Base-by-base conservation (phyloP, 169 alveolate genomes). In the Plasmodium vinckei region DNA sequence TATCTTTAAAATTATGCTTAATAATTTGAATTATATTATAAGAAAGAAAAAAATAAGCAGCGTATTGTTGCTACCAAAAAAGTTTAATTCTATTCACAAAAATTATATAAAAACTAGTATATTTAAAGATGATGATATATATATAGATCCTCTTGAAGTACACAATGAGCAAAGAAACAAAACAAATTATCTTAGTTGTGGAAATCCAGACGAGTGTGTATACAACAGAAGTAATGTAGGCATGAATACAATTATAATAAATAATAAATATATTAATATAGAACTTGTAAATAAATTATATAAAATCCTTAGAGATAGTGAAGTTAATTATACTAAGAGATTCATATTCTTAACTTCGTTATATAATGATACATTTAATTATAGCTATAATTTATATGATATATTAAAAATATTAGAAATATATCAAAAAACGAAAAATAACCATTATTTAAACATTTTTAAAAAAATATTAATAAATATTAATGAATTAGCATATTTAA, bases 321-420 rank as follows among this genome's bases (percentile, higher is more conserved):
- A 94, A 67, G 82, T 84, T 10, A 94, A 94, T 71, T 82, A 87
- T 53, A 92, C 93, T 64, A 92, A 94, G 71, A 89, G 96, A 13
- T 92, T 92, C 10, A 87, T 69, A 46, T 91, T 89, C 21, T 61
- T 94, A 51, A 92, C 96, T 9, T 89, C 94, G 54, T 53, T 94
- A 92, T 61, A 57, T 49, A 72, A 94, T 42, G 84, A 86, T 56
- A 51, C 56, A 1, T 92, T 92, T 70, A 92, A 71, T 63, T 71
- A 73, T 49, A 64, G 92, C 3, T 87, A 39, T 67, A 73, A 87
- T 71, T 87, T 73, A 64, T 23, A 64, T 33, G 95, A 94, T 68
- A 9, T 92, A 4, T 39, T 67, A 15, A 64, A 87, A 86, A 92
- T 94, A 21, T 9, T 51, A 47, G 96, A 92, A 64, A 51, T 94